These are phyloP conservation scores for Pyrenochaeta sp. DNA, from an alignment of 2,329 filamentous ascomycete genomes.

Conservation along the genomic window DNA sequence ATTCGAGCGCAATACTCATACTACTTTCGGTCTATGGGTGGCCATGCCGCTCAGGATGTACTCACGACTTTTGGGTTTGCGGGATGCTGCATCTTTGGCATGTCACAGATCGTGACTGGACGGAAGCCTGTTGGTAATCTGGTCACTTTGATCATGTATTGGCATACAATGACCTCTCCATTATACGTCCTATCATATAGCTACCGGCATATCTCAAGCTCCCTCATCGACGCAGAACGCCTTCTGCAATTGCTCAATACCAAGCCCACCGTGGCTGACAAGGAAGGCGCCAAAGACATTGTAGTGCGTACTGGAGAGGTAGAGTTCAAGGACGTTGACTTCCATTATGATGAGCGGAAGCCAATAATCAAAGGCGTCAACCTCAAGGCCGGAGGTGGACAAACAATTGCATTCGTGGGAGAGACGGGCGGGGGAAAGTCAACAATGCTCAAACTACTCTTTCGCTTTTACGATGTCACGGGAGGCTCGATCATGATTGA, in stretches of 20 bases:
- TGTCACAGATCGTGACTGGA: constrained; percentile 61
- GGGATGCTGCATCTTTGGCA: constrained; percentile 61
- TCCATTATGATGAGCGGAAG: constrained; percentile 64
- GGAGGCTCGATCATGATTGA: constrained; percentile 65
- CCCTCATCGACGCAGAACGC: constrained; percentile 72
- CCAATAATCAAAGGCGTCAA: constrained; percentile 60
- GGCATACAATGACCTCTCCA: constrained; percentile 60
- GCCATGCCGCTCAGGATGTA: constrained; percentile 54
- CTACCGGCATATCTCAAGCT: constrained; percentile 58
- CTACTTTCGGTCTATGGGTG: constrained; percentile 41
- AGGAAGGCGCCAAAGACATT: constrained; percentile 49
- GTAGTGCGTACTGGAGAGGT: constrained; percentile 59
- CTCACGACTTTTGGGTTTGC: constrained; percentile 61
- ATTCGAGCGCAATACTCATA: constrained; percentile 46
- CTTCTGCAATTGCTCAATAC: constrained; percentile 66
- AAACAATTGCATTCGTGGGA: constrained; percentile 68
- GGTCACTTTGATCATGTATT: constrained; percentile 72
- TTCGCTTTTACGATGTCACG: constrained; percentile 68
- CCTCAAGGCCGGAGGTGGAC: constrained; percentile 60
- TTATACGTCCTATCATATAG: constrained; percentile 61
- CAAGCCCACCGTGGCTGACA: constrained; percentile 63
- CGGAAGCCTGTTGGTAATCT: constrained; percentile 66
- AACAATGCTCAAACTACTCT: constrained; percentile 68
- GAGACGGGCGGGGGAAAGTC: constrained; percentile 71
- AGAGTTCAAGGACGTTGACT: constrained; percentile 63